Evolutionary conservation across 208 protist species (phyloP).

Genomic region (Balamuthia mandrillaris): DNA sequence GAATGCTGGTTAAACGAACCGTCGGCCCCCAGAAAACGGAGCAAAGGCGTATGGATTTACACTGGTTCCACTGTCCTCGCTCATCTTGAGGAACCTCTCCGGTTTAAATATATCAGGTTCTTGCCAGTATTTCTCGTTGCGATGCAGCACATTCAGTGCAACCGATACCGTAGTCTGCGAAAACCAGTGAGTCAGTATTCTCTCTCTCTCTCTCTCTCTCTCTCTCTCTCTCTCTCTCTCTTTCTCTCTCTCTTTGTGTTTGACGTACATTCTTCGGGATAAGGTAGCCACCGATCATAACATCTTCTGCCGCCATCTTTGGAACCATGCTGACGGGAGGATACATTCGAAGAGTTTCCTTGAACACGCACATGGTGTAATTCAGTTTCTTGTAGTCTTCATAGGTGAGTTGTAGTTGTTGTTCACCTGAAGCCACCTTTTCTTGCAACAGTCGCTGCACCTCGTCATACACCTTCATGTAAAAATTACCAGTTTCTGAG

Average conservation of each 20-base stretch:
- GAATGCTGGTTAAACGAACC: no score
- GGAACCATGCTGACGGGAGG: neutral
- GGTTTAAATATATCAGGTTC: neutral
- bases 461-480: neutral
- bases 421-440: no score
- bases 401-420: slow-evolving; percentile 19
- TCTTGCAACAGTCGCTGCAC: neutral
- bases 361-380: neutral
- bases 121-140: neutral
- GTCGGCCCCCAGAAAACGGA: neutral
- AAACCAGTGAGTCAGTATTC: no score
- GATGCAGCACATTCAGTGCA: neutral
- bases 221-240: no score
- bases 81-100: neutral
- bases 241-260: no score
- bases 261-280: no score
- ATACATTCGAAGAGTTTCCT: neutral
- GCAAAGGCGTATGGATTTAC: neutral
- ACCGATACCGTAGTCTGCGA: neutral
- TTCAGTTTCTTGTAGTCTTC: neutral
- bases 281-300: no score
- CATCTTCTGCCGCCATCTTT: no score
- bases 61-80: no score
- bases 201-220: no score
- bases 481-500: no score